Conservation (phyloP, 1,139 yeast genomes). For the Hyphopichia buzzinii region DNA sequence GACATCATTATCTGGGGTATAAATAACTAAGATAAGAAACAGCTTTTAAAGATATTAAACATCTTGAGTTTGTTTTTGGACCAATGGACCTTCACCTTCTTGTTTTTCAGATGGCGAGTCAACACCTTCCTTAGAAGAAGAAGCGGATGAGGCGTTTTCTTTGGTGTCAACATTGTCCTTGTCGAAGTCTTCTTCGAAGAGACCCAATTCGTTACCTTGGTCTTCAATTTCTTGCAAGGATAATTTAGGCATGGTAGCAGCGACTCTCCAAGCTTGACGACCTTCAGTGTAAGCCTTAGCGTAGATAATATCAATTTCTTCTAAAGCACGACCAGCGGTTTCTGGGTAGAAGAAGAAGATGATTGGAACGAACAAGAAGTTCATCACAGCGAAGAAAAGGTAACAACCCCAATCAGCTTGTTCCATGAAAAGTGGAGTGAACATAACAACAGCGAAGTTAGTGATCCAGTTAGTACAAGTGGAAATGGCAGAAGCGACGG, state of each 20-base stretch:
- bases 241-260: conserved; percentile 49
- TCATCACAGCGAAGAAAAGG: conserved; percentile 42
- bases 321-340: conserved; percentile 48
- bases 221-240: conserved; percentile 44
- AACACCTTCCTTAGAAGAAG: conserved; percentile 8
- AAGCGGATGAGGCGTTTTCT: conserved; percentile 21
- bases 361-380: conserved; percentile 37
- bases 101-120: not conserved
- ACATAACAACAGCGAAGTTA: conserved; percentile 49
- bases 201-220: conserved; percentile 47
- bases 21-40: not conserved
- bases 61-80: conserved; percentile 4
- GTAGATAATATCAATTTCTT: conserved; percentile 45
- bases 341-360: conserved; percentile 49
- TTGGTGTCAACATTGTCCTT: conserved; percentile 32
- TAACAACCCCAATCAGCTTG: conserved; percentile 43
- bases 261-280: conserved; percentile 50
- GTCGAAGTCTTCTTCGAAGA: conserved; percentile 42
- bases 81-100: conserved; percentile 1
- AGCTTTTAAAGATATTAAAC: not conserved
- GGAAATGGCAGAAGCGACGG: conserved; percentile 51
- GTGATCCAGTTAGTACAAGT: conserved; percentile 49
- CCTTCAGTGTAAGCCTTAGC: conserved; percentile 49
- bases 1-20: not conserved
- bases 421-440: conserved; percentile 44